Base-by-base conservation (phyloP, 2,329 filamentous ascomycete genomes). In the Geoglossum cookeanum region DNA sequence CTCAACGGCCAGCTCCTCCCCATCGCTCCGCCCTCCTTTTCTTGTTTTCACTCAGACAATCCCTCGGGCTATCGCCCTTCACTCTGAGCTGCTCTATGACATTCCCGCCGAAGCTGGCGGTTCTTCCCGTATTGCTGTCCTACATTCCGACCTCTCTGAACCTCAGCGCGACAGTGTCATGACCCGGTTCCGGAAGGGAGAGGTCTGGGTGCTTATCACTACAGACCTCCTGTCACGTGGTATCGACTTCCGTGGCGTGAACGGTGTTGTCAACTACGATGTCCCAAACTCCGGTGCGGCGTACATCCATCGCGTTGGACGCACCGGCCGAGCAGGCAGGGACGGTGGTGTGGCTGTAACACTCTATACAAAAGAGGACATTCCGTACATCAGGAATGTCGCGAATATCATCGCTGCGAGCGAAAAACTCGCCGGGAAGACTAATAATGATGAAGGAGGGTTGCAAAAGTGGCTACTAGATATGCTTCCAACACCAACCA, bases 21-120 rank as follows among this genome's bases (percentile, higher is more conserved):
- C 74, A 6, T 70, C 74, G 1, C 75, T 97, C 51, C 81, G 87
- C 0, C 88, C 92, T 0, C 92, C 92, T 0, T 95, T 96, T 71
- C 77, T 98, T 4, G 84, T 98, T 59, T 98, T 98, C 69, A 92
- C 91, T 0, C 92, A 98, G 71, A 96, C 91, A 0, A 95, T 98
- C 58, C 84, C 90, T 56, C 82, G 92, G 63, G 92, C 92, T 0
- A 80, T 85, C 35, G 89, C 92, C 4, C 77, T 98, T 1, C 83
- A 94, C 67, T 83, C 86, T 37, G 92, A 98, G 68, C 78, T 98
- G 33, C 83, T 87, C 60, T 98, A 95, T 71, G 92, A 98, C 67
- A 95, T 98, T 51, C 89, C 92, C 0, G 76, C 85, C 0, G 84
- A 89, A 68, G 91, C 90, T 4, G 90, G 90, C 47, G 90, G 90